Evolutionary conservation across 2,329 filamentous ascomycete species (phyloP).

Genomic region (Diaporthe citriasiana): DNA sequence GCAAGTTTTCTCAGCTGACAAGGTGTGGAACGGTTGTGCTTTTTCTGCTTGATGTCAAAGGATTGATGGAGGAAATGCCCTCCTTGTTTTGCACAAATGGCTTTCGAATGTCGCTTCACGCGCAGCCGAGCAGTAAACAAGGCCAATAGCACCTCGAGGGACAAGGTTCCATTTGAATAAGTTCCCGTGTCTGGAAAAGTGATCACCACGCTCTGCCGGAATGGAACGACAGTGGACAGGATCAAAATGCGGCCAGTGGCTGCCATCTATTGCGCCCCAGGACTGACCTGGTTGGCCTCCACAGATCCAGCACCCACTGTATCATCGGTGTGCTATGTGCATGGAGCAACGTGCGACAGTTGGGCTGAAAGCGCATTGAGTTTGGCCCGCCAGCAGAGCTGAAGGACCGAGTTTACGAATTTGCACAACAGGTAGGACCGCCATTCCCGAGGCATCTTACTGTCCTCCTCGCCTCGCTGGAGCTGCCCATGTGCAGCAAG

Average conservation of each 20-base stretch:
- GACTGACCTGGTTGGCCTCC: background rate
- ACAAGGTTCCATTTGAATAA: background rate
- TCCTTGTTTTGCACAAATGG: background rate
- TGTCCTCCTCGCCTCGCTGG: background rate
- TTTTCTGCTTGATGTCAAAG: background rate
- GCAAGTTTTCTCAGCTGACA: background rate
- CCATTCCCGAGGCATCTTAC: background rate
- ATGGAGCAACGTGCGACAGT: conserved; percentile 5
- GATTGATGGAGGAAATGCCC: background rate
- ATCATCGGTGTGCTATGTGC: background rate
- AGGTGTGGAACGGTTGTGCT: background rate
- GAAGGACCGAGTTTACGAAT: background rate
- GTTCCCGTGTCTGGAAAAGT: background rate
- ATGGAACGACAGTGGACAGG: background rate
- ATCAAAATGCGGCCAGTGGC: background rate
- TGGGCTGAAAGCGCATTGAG: conserved; percentile 10
- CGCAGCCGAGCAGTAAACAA: background rate
- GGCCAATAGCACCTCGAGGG: background rate
- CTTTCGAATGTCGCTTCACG: background rate
- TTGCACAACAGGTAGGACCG: background rate
- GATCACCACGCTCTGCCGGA: background rate
- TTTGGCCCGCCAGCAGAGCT: conserved; percentile 10
- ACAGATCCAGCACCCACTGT: background rate
- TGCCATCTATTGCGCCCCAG: background rate
- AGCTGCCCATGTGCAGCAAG: background rate